These are phyloP conservation scores for Dryas octopetala DNA, from an alignment of 306 rosid species.

Conservation along the genomic window DNA sequence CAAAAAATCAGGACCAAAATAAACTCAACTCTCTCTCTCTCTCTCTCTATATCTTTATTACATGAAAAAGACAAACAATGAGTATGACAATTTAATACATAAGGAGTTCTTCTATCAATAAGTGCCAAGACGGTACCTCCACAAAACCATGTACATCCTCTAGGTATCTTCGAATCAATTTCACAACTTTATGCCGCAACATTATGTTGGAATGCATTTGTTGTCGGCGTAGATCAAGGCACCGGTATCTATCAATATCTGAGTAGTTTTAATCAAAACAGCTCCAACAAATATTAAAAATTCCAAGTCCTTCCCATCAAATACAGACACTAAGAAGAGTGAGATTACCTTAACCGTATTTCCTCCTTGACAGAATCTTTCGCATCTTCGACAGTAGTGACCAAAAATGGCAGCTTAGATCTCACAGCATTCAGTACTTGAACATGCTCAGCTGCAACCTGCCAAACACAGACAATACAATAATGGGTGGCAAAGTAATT, in stretches of 20 bases:
- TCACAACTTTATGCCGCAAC: conserved; percentile 84
- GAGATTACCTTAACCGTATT: conserved; percentile 75
- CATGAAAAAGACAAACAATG: background rate
- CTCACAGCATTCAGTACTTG: conserved; percentile 76
- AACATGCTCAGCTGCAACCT: conserved; percentile 85
- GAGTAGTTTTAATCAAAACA: conserved; percentile 23
- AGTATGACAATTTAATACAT: background rate
- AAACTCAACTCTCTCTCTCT: background rate
- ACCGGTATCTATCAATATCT: conserved; percentile 65
- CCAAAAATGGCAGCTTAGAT: conserved; percentile 74
- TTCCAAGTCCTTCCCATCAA: background rate
- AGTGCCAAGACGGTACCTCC: conserved; percentile 60
- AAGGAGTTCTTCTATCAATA: background rate
- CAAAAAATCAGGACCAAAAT: conserved; percentile 44
- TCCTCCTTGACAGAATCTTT: conserved; percentile 86
- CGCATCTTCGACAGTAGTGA: conserved; percentile 78
- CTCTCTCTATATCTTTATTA: background rate
- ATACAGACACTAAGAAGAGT: background rate
- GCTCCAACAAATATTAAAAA: conserved; percentile 9
- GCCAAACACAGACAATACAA: conserved; percentile 18
- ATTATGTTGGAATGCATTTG: conserved; percentile 82
- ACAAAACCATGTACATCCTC: conserved; percentile 87
- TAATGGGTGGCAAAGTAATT: too few relatives aligned
- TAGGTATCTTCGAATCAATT: conserved; percentile 78
- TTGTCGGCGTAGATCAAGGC: conserved; percentile 81